These are phyloP conservation scores for Xylaria longipes DNA, from an alignment of 495 filamentous ascomycete species.

Conservation along the genomic window DNA sequence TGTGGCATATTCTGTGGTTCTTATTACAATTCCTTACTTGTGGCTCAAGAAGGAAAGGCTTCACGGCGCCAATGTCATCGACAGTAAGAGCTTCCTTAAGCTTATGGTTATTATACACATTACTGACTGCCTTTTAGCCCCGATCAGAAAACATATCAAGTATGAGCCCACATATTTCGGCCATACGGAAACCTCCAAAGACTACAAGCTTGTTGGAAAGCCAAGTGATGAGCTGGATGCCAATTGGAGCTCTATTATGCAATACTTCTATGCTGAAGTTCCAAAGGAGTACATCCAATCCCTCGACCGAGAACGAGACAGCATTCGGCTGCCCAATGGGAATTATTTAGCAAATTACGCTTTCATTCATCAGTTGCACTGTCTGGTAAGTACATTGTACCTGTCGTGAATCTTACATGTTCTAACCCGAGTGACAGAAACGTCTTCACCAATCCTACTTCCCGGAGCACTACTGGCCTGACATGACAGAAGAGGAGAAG, in stretches of 20 bases:
- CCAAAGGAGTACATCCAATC: constrained; percentile 26
- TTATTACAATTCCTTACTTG: constrained; percentile 14
- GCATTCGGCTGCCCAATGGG: constrained; percentile 23
- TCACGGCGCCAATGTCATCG: constrained; percentile 23
- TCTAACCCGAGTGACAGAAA: constrained; percentile 13
- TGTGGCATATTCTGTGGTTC: constrained; percentile 6
- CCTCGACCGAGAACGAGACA: constrained; percentile 21
- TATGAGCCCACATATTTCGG: constrained; percentile 25
- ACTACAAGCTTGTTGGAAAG: constrained; percentile 20
- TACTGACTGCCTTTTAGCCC: constrained; percentile 10
- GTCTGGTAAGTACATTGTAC: constrained; percentile 9
- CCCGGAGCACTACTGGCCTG: constrained; percentile 18
- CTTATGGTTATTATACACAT: background rate
- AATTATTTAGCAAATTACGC: constrained; percentile 24
- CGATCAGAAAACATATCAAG: constrained; percentile 20
- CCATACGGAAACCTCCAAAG: constrained; percentile 23
- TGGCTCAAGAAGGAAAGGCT: constrained; percentile 18
- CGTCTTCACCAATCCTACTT: constrained; percentile 26
- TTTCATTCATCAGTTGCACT: constrained; percentile 24
- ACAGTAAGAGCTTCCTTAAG: background rate
- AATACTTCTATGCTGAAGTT: constrained; percentile 24
- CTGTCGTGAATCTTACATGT: background rate
- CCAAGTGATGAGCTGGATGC: constrained; percentile 20
- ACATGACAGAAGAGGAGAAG: constrained; percentile 23
- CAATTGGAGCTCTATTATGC: constrained; percentile 23